Evolutionary conservation across 106 monocot species (phyloP), one percentile per base, ranked within the genome.

Genomic region (Alisma plantagoaquatica): DNA sequence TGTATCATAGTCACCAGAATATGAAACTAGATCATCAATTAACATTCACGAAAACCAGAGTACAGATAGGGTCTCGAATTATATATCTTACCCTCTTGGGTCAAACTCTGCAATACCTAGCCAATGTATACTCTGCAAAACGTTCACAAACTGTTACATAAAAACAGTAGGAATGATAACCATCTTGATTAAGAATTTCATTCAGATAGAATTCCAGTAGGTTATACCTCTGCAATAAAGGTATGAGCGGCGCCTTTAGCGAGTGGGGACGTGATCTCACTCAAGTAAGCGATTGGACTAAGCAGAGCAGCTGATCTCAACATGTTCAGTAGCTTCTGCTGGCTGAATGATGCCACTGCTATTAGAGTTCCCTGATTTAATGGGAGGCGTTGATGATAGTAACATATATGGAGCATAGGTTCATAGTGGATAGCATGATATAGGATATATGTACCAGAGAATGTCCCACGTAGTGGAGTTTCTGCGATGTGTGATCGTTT

Each of bases 91-190:
- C 94, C 54, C 70, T 56, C 59, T 67, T 12, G 77, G 80, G 61
- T 96, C 78, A 60, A 96, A 88, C 52, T 96, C 88, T 23, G 94
- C 66, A 18, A 88, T 27, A 27, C 94, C 87, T n/a, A 96, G 49
- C 78, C 58, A 75, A 28, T 45, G 61, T 20, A 59, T 64, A 2
- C 87, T 54, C 94, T 96, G 80, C 8, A 33, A 23, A 8, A 33
- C 2, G 17, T 17, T 31, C 26, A 6, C 5, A 23, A 20, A 38
- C 35, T 6, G 14, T 14, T 14, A 38, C 6, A 38, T 14, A 38
- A 7, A 38, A 7, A 38, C 35, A 38, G 35, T 38, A 6, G 6
- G 14, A 14, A 7, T 38, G 35, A 38, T 6, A 38, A 38, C 35
- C 6, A 38, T 38, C 6, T 38, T 38, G 14, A 7, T 38, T 6